Evolutionary conservation across 768 basidiomycete genomes (phyloP).

Genomic region (Tylopilus felleus): DNA sequence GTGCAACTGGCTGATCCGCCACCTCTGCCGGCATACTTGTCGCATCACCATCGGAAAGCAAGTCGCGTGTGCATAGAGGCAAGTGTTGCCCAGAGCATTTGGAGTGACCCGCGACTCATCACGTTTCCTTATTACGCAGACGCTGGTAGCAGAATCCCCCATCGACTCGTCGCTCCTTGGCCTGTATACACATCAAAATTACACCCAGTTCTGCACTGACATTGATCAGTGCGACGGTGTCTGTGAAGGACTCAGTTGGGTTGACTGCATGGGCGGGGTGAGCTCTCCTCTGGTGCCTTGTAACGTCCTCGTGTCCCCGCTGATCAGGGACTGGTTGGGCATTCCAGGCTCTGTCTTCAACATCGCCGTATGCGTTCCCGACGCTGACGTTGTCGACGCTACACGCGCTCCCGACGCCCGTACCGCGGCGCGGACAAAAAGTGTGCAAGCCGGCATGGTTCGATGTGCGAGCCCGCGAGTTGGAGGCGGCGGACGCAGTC

Average conservation of each 20-base stretch:
- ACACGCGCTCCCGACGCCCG: slow-evolving; percentile 86
- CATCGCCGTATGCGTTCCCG: slow-evolving; percentile 81
- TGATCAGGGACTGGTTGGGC: too few relatives aligned
- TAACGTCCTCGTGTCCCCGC: too few relatives aligned
- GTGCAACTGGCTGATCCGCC: slow-evolving; percentile 50
- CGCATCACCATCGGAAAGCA: slow-evolving; percentile 55
- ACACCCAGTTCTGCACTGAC: slow-evolving; percentile 76
- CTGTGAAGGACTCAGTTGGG: slow-evolving; percentile 73
- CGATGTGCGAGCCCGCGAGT: slow-evolving; percentile 52
- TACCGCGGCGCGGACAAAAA: slow-evolving; percentile 74
- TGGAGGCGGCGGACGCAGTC: slow-evolving; percentile 59
- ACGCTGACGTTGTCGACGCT: slow-evolving; percentile 76
- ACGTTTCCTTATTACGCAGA: slow-evolving; percentile 36
- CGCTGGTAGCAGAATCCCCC: slow-evolving; percentile 77
- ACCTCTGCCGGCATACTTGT: slow-evolving; percentile 56
- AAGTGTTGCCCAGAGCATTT: slow-evolving; percentile 12
- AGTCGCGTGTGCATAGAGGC: slow-evolving; percentile 82
- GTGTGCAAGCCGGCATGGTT: slow-evolving; percentile 88
- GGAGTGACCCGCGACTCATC: background rate
- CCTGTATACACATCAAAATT: slow-evolving; percentile 93
- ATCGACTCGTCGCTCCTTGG: slow-evolving; percentile 89
- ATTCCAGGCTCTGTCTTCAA: slow-evolving; percentile 57
- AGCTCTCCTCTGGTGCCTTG: slow-evolving; percentile 19
- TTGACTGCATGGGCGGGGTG: slow-evolving; percentile 65
- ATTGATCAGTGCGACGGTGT: slow-evolving; percentile 71